Evolutionary conservation across 2,329 filamentous ascomycete genomes (phyloP), one percentile per base, ranked within the genome.

Genomic region (Fusarium goolgardi): DNA sequence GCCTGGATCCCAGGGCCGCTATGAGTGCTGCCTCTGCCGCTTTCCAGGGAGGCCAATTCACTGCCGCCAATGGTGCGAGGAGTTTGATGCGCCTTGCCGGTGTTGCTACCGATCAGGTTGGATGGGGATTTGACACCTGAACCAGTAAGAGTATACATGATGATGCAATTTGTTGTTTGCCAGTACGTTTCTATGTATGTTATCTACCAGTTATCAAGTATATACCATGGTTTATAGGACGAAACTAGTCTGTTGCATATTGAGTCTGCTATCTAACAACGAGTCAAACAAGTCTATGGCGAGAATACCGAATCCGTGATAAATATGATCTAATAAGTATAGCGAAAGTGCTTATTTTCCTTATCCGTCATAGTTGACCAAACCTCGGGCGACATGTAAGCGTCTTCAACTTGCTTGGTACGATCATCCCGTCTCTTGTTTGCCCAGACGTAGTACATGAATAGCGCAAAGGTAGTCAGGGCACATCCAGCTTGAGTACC

Each of bases 261-360:
- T 11, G 18, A n/a, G 5, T 10, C 32, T 18, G 5, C 6, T 18
- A 11, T 11, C 9, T 8, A 35, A 35, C 16, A 3, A 16, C 9
- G 2, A n/a, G 16, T 35, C 16, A 35, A 18, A 34, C 13, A 35
- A 3, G 1, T 11, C 16, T 18, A 35, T 18, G 9, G 3, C 32
- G 2, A 18, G 16, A 18, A 35, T 18, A 4, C 5, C 32, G 9
- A 35, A 35, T 3, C 9, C 8, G 1, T 35, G 4, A 15, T 35
- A 18, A 2, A 18, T 5, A 35, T 18, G 4, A 20, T 50, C n/a
- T 50, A 82, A 45, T 82, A 82, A 1, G 78, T 78, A 70, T 89
- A 88, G 49, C 84, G 80, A 73, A 89, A 88, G 21, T 79, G 81
- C 70, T 81, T 82, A 69, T 89, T 88, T 76, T 89, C 82, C 71